A percentile compares a stretch with the other conserved stretches of the same genome.
Evolutionary conservation across 176 grass and related monocot genomes (phyloP).

Genomic region (Areca catechu): DNA sequence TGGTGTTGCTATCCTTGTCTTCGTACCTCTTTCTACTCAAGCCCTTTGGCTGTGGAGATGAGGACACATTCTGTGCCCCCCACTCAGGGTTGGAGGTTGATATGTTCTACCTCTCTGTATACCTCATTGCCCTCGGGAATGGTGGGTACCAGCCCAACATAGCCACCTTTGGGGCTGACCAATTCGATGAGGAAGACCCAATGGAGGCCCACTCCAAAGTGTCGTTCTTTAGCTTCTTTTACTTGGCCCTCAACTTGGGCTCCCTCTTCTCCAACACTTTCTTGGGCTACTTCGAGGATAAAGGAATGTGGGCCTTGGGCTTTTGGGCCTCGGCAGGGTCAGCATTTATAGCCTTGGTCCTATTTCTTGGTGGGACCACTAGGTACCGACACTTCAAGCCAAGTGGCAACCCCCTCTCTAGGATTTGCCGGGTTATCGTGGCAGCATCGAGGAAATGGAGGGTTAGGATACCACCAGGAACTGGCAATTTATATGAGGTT

Average conservation of each 20-base stretch:
- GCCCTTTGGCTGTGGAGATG: conserved; percentile 52
- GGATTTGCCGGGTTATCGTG: conserved; percentile 54
- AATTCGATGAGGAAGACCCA: conserved; percentile 70
- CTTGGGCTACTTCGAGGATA: conserved; percentile 75
- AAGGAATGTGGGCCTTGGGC: conserved; percentile 53
- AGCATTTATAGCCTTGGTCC: conserved; percentile 41
- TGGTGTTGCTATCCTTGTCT: conserved; percentile 54
- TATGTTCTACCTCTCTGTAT: conserved; percentile 77
- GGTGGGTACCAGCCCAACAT: conserved; percentile 93
- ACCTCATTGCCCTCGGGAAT: conserved; percentile 90
- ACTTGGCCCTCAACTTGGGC: conserved; percentile 88
- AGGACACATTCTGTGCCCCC: conserved; percentile 32
- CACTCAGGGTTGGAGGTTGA: conserved; percentile 50
- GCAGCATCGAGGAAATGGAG: conserved; percentile 63
- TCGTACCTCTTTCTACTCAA: conserved; percentile 51
- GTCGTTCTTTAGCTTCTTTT: conserved; percentile 99
- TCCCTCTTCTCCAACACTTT: conserved; percentile 98
- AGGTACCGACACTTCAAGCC: conserved; percentile 49
- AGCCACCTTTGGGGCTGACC: conserved; percentile 85
- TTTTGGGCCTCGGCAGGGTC: conserved; percentile 69
- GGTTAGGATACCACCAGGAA: conserved; percentile 18
- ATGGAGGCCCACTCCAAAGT: conserved; percentile 69
- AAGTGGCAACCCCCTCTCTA: conserved; percentile 47
- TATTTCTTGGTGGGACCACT: conserved; percentile 52
- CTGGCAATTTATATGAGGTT: conserved; percentile 38